Percentiles rank a stretch among this genome's conserved stretches.
These are phyloP conservation scores for Pleurotus cornucopiae DNA, from an alignment of 768 basidiomycete genomes.

Conservation along the genomic window DNA sequence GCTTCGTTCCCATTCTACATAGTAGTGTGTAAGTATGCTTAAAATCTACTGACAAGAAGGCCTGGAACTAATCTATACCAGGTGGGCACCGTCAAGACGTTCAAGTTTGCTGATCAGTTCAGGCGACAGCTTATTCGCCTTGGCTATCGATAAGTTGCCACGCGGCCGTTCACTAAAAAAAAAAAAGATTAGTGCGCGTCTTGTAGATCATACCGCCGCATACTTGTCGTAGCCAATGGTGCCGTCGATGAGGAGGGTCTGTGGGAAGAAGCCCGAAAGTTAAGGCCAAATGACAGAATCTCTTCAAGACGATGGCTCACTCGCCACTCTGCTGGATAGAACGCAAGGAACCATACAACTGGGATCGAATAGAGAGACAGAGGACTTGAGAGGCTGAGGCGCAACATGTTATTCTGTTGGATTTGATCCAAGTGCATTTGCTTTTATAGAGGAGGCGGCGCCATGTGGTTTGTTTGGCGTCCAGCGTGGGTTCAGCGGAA, in stretches of 20 bases:
- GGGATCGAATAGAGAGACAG: slow-evolving; percentile 23
- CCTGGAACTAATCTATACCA: too few species aligned
- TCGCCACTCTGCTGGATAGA: slow-evolving; percentile 19
- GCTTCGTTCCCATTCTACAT: slow-evolving; percentile 26
- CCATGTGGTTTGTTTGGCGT: too few species aligned
- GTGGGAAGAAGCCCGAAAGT: background rate
- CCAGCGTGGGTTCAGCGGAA: too few species aligned
- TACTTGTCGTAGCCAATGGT: slow-evolving; percentile 32
- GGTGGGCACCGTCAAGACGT: slow-evolving; percentile 34
- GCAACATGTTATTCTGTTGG: background rate
- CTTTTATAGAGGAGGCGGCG: too few species aligned
- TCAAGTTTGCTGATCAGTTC: slow-evolving; percentile 18
- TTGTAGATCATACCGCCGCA: background rate
- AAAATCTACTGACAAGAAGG: too few species aligned
- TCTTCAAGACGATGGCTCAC: slow-evolving; percentile 2
- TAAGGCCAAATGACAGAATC: too few species aligned
- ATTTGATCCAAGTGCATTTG: too few species aligned
- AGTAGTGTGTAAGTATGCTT: too few species aligned
- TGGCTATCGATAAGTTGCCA: slow-evolving; percentile 17
- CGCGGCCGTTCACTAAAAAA: slow-evolving; percentile 32
- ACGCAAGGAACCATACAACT: slow-evolving; percentile 19
- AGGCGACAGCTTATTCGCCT: slow-evolving; percentile 21
- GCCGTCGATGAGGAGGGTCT: slow-evolving; percentile 23
- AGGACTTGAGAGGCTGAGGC: background rate
- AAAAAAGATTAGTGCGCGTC: too few species aligned